These are phyloP conservation scores for Trichoderma koningiopsis DNA, from an alignment of 2,329 filamentous ascomycete species.

Conservation along the genomic window DNA sequence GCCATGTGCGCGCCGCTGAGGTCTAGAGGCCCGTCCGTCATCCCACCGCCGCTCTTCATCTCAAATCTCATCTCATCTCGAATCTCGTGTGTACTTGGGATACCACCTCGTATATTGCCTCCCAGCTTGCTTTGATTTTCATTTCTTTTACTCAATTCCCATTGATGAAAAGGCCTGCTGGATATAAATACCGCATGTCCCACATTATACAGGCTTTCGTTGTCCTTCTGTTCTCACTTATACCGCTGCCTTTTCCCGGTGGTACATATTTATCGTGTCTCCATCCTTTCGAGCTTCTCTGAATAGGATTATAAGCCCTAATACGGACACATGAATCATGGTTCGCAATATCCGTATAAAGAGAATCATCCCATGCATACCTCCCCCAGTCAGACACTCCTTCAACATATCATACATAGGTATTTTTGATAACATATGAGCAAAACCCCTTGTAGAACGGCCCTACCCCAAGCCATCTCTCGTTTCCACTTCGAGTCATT, in stretches of 20 bases:
- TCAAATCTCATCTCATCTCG: not conserved
- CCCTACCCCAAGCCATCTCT: not conserved
- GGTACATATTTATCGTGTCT: not conserved
- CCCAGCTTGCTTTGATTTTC: not conserved
- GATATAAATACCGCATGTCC: constrained; percentile 10
- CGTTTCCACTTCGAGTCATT: not conserved
- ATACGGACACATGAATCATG: not conserved
- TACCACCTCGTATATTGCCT: not conserved
- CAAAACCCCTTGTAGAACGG: not conserved
- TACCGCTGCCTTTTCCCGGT: not conserved
- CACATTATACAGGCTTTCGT: not conserved
- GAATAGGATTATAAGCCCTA: not conserved
- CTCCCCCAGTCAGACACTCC: not conserved
- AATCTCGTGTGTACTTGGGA: not conserved
- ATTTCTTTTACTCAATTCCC: not conserved
- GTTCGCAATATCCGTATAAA: not conserved
- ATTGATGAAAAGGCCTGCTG: not conserved
- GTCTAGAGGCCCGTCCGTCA: not conserved
- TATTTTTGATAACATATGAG: not conserved
- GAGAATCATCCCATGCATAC: not conserved
- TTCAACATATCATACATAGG: not conserved
- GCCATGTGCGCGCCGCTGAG: not conserved
- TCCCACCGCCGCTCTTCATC: not conserved
- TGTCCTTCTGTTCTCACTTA: not conserved
- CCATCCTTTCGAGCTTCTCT: not conserved